Conservation (phyloP, 345 rosid genomes). For the Eucalyptus decipiens region DNA sequence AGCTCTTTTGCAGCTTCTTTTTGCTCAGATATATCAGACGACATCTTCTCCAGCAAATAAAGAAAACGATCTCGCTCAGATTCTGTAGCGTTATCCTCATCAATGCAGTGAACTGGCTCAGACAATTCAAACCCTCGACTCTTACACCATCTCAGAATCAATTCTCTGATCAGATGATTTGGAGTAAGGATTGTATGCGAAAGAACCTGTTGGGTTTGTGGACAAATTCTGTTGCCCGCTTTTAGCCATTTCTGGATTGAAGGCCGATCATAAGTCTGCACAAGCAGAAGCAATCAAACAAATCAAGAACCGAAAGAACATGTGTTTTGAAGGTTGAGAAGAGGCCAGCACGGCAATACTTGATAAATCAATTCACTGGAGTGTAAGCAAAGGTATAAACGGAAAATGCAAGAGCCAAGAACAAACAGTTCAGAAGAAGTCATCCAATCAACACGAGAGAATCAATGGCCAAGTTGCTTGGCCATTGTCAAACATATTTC, state of each 20-base stretch:
- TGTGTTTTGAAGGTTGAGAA: background rate
- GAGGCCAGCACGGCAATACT: background rate
- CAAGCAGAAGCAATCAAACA: background rate
- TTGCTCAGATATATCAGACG: slow-evolving; percentile 38
- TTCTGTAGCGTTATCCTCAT: slow-evolving; percentile 42
- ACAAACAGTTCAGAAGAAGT: background rate
- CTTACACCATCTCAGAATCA: slow-evolving; percentile 84
- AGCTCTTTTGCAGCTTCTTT: slow-evolving; percentile 79
- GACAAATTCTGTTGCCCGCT: slow-evolving; percentile 81
- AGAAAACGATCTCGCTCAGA: slow-evolving; percentile 51
- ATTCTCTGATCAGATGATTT: slow-evolving; percentile 54
- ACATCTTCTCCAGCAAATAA: slow-evolving; percentile 55
- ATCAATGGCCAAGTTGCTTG: background rate
- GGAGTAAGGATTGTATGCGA: slow-evolving; percentile 62
- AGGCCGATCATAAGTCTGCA: slow-evolving; percentile 82
- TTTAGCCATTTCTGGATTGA: slow-evolving; percentile 83
- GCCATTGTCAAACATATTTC: background rate
- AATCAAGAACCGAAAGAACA: background rate
- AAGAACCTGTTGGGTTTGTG: slow-evolving; percentile 76
- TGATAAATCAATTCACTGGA: background rate
- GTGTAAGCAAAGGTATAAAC: background rate
- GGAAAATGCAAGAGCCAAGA: background rate
- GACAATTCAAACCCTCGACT: slow-evolving; percentile 41
- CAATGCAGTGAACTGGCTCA: slow-evolving; percentile 9
- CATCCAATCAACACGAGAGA: background rate